Percentiles rank a stretch among this genome's conserved stretches.
Evolutionary conservation across 1,139 yeast genomes (phyloP).

Genomic region (Lodderomyces theae): DNA sequence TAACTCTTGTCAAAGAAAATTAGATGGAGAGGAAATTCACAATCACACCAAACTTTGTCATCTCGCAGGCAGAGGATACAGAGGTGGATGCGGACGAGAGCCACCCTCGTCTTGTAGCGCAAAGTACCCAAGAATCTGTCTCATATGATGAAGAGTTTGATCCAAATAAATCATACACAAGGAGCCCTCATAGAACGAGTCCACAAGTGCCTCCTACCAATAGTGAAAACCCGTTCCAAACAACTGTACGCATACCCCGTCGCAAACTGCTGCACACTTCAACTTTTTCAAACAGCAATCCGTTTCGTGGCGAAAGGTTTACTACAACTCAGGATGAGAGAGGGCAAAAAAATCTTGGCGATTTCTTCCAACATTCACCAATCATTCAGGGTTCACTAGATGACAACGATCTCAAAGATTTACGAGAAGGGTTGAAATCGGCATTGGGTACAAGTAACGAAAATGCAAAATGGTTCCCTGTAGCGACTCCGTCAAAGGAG

Average conservation of each 20-base stretch:
- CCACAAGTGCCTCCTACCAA: neutral
- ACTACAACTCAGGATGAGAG: neutral
- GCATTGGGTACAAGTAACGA: slow-evolving; percentile 34
- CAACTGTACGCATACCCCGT: neutral
- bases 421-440: slow-evolving; percentile 35
- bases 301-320: neutral
- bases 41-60: neutral
- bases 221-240: neutral
- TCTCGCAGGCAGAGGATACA: neutral
- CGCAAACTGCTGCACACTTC: neutral
- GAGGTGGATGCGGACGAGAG: neutral
- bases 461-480: slow-evolving; percentile 35
- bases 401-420: slow-evolving; percentile 32
- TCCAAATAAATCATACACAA: slow-evolving; percentile 13
- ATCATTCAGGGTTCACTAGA: slow-evolving; percentile 9
- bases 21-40: slow-evolving; percentile 1
- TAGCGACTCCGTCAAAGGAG: slow-evolving; percentile 12
- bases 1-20: too few species aligned
- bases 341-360: neutral
- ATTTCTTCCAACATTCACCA: slow-evolving; percentile 5
- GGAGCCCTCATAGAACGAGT: slow-evolving; percentile 5
- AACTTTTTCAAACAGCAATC: neutral
- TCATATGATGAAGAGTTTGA: slow-evolving; percentile 12
- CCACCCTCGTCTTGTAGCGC: neutral
- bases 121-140: slow-evolving; percentile 1